Base-by-base conservation (phyloP, 2,329 filamentous ascomycete species). In the Torrubiellomyces zombiae region DNA sequence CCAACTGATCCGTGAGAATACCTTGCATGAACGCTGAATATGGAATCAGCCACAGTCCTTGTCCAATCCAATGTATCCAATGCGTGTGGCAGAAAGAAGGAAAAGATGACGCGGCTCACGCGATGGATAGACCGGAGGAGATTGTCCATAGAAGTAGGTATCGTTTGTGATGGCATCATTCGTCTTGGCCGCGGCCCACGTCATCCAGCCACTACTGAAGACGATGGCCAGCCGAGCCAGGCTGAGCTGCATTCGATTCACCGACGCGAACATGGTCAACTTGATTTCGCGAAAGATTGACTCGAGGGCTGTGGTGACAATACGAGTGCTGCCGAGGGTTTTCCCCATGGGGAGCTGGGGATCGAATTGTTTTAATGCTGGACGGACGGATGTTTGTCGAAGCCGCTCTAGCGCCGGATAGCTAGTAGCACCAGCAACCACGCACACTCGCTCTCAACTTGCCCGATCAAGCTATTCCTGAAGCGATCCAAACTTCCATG, bases 51-150 rank as follows among this genome's bases (percentile, higher is more conserved):
- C n/a, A n/a, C n/a, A n/a, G n/a, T n/a, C n/a, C 7, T n/a, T n/a
- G n/a, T 15, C 13, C 10, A 18, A 5, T 11, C 2, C 19, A 7
- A 14, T 6, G 24, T 6, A n/a, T 10, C 7, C 20, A 22, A n/a
- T 22, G 20, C 8, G 8, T 9, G 20, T 10, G 9, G 20, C 14
- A 22, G 14, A 8, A 9, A 13, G 12, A n/a, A 8, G 10, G 12
- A n/a, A 8, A 7, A 16, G 49, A n/a, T n/a, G n/a, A n/a, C n/a
- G n/a, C n/a, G n/a, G n/a, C 60, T 42, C 36, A 64, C 59, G 60
- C 6, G 61, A 59, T 4, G 61, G 61, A 33, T 65, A 63, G 0
- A 64, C 54, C 0, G 57, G 49, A 15, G 57, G 56, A 7, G 59
- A 63, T 33, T 55, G 45, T 18, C 60, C 61, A 28, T 63, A 63